phyloP scores from a whole-genome alignment of 768 basidiomycete genomes.

The Suillus luteus region DNA sequence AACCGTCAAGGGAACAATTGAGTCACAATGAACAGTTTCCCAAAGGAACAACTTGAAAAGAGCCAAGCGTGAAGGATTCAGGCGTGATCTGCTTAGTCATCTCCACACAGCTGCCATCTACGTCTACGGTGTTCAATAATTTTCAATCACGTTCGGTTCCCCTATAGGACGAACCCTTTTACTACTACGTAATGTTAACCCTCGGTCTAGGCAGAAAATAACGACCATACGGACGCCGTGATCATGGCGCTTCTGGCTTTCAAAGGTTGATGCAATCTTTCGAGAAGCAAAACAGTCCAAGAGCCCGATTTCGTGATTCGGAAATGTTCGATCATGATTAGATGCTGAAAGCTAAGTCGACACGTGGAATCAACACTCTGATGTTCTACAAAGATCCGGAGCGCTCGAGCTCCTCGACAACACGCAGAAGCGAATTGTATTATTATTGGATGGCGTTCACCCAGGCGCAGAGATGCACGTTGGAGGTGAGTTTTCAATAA shows the following conservation, averaged over 20 bases:
- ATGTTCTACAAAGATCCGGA: not conserved
- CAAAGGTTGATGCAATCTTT: not conserved
- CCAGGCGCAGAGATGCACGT: not conserved
- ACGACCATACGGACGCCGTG: not conserved
- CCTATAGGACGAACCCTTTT: not conserved
- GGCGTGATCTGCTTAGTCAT: conserved; percentile 3
- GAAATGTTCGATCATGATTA: not conserved
- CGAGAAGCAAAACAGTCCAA: not conserved
- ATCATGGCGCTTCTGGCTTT: not conserved
- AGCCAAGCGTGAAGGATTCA: not conserved
- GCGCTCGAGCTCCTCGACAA: not conserved
- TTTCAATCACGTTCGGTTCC: not conserved
- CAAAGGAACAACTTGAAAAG: not conserved
- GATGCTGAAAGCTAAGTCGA: not conserved
- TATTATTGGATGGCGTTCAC: not conserved
- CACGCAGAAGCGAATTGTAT: not conserved
- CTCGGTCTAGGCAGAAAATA: not conserved
- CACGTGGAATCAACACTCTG: not conserved
- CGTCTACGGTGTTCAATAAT: not conserved
- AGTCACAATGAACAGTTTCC: conserved; percentile 3
- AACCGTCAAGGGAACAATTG: conserved; percentile 2
- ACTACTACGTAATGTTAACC: not conserved
- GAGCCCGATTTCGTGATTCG: not conserved
- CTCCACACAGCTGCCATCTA: not conserved
- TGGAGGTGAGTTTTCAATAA: not conserved